Conservation (phyloP, 2,329 filamentous ascomycete genomes). For the Fusarium graminum region DNA sequence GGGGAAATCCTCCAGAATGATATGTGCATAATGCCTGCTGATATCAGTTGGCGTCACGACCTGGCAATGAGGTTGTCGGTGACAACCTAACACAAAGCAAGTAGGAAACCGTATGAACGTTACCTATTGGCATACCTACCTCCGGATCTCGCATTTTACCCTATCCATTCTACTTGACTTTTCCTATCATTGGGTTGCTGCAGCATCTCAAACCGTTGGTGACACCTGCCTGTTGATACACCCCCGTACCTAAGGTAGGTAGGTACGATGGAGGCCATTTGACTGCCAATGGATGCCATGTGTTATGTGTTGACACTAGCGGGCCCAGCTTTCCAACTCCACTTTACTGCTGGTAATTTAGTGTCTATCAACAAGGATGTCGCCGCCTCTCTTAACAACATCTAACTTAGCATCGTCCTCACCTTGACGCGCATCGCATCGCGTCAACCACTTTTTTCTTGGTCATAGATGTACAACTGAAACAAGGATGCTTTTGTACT, state of each 20-base stretch:
- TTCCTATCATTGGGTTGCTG: neutral
- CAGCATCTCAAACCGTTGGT: constrained; percentile 19
- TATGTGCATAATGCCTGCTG: neutral
- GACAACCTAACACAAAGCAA: constrained; percentile 1
- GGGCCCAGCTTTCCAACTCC: constrained; percentile 7
- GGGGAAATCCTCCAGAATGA: constrained; percentile 4
- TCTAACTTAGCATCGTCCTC: constrained; percentile 23
- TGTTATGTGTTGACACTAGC: neutral
- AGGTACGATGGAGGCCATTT: neutral
- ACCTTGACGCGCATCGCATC: constrained; percentile 32
- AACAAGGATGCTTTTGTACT: neutral
- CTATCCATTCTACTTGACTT: neutral
- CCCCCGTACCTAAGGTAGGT: neutral
- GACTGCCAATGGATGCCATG: neutral
- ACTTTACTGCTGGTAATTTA: constrained; percentile 5
- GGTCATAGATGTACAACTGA: constrained; percentile 6
- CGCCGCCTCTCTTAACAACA: constrained; percentile 32
- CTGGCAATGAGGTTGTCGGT: neutral
- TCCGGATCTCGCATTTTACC: neutral
- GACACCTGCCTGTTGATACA: constrained; percentile 1
- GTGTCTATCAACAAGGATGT: neutral
- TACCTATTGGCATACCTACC: neutral
- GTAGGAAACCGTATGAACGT: neutral
- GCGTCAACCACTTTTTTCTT: constrained; percentile 28
- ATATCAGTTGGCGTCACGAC: constrained; percentile 7